phyloP scores from a whole-genome alignment of 805 yeast genomes.

The Candida parachauliodes region DNA sequence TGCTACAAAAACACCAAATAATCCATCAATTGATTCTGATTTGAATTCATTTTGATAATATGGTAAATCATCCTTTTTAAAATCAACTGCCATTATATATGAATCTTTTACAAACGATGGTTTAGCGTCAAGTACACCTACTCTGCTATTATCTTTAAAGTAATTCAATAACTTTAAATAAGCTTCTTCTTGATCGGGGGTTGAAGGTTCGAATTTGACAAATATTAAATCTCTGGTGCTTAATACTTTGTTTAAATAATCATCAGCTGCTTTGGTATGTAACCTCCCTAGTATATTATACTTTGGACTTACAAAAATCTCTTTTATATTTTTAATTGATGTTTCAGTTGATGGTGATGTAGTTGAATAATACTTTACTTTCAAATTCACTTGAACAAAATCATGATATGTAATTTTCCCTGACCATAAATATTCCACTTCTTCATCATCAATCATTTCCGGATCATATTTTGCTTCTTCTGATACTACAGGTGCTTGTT shows the following conservation, averaged over 20 bases:
- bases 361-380: conserved; percentile 36
- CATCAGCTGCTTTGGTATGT: conserved; percentile 49
- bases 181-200: conserved; percentile 17
- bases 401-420: conserved; percentile 51
- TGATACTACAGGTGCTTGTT: conserved; percentile 8
- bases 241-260: conserved; percentile 48
- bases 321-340: conserved; percentile 12
- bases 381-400: conserved; percentile 40
- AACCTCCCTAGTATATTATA: conserved; percentile 63
- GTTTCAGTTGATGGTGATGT: conserved; percentile 11
- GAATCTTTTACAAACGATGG: conserved; percentile 59
- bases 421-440: conserved; percentile 33
- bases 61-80: conserved; percentile 19
- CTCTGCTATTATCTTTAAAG: conserved; percentile 43
- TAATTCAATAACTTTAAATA: conserved; percentile 38
- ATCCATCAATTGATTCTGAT: conserved; percentile 17
- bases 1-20: conserved; percentile 35
- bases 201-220: conserved; percentile 36
- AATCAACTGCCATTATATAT: conserved; percentile 48
- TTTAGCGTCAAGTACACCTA: conserved; percentile 56
- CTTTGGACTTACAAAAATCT: conserved; percentile 23
- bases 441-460: conserved; percentile 21
- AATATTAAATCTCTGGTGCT: conserved; percentile 52
- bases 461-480: conserved; percentile 29
- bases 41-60: conserved; percentile 16